Evolutionary conservation across 1,284 basidiomycete genomes (phyloP), one percentile per base, ranked within the genome.

Genomic region (Papiliotrema nemorosa): DNA sequence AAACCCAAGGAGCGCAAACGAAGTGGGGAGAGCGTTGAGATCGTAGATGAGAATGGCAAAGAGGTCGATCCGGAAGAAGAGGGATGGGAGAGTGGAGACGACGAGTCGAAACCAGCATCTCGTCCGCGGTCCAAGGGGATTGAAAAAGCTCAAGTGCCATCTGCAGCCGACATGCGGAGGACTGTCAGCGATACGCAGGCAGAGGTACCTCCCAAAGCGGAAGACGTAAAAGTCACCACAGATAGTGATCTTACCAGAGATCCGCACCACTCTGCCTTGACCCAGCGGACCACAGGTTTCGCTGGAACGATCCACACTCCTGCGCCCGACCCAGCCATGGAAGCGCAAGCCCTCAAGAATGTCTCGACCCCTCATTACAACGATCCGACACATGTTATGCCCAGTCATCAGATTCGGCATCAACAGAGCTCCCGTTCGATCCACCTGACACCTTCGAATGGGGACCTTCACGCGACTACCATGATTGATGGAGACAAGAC

Each of bases 51-150:
- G 18, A 58, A 66, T 35, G 54, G 60, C 3, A 56, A 56, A n/a
- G 52, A 47, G 29, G 48, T 54, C n/a, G 61, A 61, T 13, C 47
- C 39, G 16, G 50, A 53, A 7, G 62, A 63, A 18, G 65, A 63
- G 42, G 62, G 56, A 20, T 65, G 63, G 65, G 65, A 67, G 47
- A 57, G 54, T 24, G 62, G 67, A 39, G 51, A 64, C 12, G 50
- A 58, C 38, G 54, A 63, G 35, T 55, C 47, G 14, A 24, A 33
- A 26, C 27, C 44, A 3, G 26, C 37, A n/a, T n/a, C n/a, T n/a
- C n/a, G n/a, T n/a, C n/a, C n/a, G n/a, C n/a, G n/a, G n/a, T n/a
- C n/a, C n/a, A n/a, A n/a, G n/a, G n/a, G n/a, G n/a, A n/a, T n/a
- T n/a, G n/a, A n/a, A n/a, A n/a, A n/a, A n/a, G n/a, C n/a, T n/a